Base-by-base conservation (phyloP, 2,329 filamentous ascomycete species). In the Penicillium capsulatum region DNA sequence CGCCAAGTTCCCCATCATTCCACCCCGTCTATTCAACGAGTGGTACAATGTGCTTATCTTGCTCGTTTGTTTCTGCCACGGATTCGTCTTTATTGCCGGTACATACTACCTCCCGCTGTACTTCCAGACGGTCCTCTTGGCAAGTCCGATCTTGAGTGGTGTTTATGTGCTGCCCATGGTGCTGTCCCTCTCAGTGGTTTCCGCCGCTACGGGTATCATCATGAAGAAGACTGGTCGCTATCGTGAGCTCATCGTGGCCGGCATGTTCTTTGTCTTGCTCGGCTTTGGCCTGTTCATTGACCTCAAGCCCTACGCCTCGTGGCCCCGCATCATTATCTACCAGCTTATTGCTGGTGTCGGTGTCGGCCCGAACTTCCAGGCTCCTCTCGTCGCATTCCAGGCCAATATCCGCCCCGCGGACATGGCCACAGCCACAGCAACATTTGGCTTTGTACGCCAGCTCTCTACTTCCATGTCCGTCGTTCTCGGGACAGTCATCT, bases 21-120 rank as follows among this genome's bases (percentile, higher is more conserved):
- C 88, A 0, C 65, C 84, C 8, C 72, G 75, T 0, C 69, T 94
- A 10, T 92, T 94, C 68, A 71, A 70, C 22, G 73, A 77, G 31
- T 65, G 71, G 24, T 83, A 79, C 19, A 89, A 86, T 59, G 57
- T 84, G 19, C 80, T 83, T 7, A 72, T 79, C 2, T 77, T 89
- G 10, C 64, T 68, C 2, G 71, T 84, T 30, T 82, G 80, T 51
- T 87, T 88, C 66, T 74, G 78, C 46, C 86, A 94, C 61, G 83
- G 83, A 31, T 77, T 83, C 51, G 80, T 84, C 48, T 91, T 91
- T 70, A 88, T 91, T 56, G 78, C 83, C 0, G 80, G 78, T 19
- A 80, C 77, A 46, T 94, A 91, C 71, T 94, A 85, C 67, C 72
- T 94, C 3, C 87, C 87, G 0, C 74, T 94, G 2, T 95, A 94